These are phyloP conservation scores for Inga leiocalycina DNA, from an alignment of 306 rosid species.

Conservation along the genomic window DNA sequence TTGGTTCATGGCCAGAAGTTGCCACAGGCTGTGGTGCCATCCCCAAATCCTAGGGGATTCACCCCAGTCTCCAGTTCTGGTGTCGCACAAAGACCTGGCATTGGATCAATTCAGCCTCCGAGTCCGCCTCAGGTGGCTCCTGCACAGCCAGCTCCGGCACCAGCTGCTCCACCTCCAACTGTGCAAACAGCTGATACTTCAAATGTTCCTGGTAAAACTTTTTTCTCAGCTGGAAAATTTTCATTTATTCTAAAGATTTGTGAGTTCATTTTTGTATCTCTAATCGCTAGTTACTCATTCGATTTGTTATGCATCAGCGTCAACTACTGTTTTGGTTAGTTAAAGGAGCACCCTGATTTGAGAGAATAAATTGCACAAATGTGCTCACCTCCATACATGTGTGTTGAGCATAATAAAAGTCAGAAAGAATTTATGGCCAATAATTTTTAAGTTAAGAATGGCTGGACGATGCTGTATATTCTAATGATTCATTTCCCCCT, in stretches of 20 bases:
- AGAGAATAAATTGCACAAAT: not conserved
- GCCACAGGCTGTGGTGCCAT: conserved; percentile 61
- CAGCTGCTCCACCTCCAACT: conserved; percentile 83
- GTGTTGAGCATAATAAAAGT: not conserved
- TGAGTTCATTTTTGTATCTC: not conserved
- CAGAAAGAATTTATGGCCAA: not conserved
- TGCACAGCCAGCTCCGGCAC: conserved; percentile 56
- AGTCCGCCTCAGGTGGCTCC: conserved; percentile 74
- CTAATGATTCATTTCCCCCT: not conserved
- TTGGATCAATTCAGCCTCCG: conserved; percentile 74
- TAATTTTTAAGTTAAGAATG: not conserved
- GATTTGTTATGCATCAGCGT: not conserved
- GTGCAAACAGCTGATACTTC: conserved; percentile 90
- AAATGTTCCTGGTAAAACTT: conserved; percentile 79
- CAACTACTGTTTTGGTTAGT: not conserved
- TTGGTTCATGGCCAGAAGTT: conserved; percentile 50
- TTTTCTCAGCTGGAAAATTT: not conserved
- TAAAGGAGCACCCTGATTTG: not conserved
- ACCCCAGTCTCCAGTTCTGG: conserved; percentile 64
- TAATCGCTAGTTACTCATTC: not conserved
- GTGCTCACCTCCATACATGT: not conserved
- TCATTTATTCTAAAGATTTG: not conserved
- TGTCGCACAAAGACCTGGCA: conserved; percentile 66
- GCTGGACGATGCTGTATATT: not conserved
- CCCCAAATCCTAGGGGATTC: conserved; percentile 65